Conservation (phyloP, 2,329 filamentous ascomycete genomes). For the Monosporascus sp. region DNA sequence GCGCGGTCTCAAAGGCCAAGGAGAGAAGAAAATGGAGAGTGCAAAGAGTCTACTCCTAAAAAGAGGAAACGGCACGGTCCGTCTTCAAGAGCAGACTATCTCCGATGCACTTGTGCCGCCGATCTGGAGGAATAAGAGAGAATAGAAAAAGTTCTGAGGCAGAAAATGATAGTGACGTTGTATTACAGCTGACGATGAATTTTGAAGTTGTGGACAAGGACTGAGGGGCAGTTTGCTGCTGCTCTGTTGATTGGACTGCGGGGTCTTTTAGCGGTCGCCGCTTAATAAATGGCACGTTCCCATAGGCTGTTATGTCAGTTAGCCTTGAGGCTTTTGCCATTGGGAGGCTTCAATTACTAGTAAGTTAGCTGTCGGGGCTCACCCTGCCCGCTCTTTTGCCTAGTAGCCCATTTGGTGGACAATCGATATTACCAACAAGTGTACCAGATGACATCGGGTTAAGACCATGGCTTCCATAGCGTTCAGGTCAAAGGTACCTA, state of each 20-base stretch:
- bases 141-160: background rate
- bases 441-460: background rate
- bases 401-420: background rate
- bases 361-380: no score
- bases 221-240: background rate
- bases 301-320: background rate
- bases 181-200: background rate
- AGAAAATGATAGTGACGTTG: background rate
- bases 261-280: background rate
- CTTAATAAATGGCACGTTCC: background rate
- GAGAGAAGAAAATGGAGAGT: background rate
- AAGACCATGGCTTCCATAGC: background rate
- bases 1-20: background rate
- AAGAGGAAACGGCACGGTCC: no score
- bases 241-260: background rate
- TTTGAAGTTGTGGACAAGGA: background rate
- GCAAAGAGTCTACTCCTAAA: no score
- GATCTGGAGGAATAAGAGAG: background rate
- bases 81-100: background rate
- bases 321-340: no score
- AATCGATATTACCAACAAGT: background rate
- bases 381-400: background rate
- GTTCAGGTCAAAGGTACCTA: no score
- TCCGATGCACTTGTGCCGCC: background rate
- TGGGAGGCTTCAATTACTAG: no score